Evolutionary conservation across 2,329 filamentous ascomycete genomes (phyloP).

Genomic region (Tolypocladium album): DNA sequence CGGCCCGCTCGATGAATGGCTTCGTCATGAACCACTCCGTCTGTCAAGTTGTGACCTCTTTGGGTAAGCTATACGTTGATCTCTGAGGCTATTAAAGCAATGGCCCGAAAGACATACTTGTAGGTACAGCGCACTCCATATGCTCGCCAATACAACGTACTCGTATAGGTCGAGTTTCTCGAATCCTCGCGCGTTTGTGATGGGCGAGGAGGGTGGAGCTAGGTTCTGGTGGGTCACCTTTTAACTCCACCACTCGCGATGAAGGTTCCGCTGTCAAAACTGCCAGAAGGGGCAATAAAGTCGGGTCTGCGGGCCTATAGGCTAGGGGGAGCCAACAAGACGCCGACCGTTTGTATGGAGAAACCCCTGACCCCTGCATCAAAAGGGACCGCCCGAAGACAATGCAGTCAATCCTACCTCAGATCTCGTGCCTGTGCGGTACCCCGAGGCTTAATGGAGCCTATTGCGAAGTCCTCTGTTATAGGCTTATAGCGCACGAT

Average conservation of each 20-base stretch:
- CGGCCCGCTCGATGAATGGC: no score
- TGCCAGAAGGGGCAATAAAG: background rate
- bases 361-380: background rate
- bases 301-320: background rate
- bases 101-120: no score
- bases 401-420: background rate
- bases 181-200: background rate
- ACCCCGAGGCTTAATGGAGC: background rate
- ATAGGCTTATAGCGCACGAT: background rate
- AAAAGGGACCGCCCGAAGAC: background rate
- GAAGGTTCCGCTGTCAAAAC: background rate
- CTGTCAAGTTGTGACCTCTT: no score
- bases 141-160: no score
- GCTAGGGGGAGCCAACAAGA: background rate
- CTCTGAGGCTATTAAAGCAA: no score
- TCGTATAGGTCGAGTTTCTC: no score
- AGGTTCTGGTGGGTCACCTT: background rate
- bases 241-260: conserved; percentile 1
- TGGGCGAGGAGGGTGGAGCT: background rate
- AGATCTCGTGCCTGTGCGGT: background rate
- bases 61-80: no score
- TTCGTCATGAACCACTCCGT: no score
- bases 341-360: background rate
- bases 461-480: no score
- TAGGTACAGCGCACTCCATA: no score